Conservation (phyloP, 306 rosid genomes). For the Ammopiptanthus mongolicus region DNA sequence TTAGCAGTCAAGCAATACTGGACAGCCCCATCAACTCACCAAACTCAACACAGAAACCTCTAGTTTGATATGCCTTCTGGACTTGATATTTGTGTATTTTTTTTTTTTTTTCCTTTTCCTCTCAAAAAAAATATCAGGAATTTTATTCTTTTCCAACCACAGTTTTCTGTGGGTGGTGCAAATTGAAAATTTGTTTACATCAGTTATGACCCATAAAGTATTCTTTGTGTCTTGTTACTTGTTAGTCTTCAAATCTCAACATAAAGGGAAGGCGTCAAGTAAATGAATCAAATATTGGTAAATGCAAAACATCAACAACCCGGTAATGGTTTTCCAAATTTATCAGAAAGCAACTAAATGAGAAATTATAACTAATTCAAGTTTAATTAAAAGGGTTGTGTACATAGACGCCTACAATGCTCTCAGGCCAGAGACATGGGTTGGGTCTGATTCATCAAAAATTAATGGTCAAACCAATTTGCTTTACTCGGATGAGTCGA, state of each 20-base stretch:
- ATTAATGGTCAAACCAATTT: too few species aligned
- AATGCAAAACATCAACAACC: neutral
- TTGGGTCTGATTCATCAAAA: too few species aligned
- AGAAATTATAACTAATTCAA: neutral
- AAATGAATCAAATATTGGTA: neutral
- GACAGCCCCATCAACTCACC: conserved; percentile 53
- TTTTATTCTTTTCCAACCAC: conserved; percentile 35
- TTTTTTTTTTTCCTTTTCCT: neutral
- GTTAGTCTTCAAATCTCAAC: neutral
- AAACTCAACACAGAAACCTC: conserved; percentile 18
- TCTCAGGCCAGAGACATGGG: too few species aligned
- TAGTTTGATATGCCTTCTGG: conserved; percentile 19
- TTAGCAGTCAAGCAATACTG: conserved; percentile 73
- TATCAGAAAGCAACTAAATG: neutral
- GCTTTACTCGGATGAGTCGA: too few species aligned
- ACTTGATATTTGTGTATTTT: too few species aligned
- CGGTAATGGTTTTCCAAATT: neutral
- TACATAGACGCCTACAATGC: too few species aligned
- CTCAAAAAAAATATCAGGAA: neutral
- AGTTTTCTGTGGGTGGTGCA: conserved; percentile 24
- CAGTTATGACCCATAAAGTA: neutral
- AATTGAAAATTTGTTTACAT: conserved; percentile 15
- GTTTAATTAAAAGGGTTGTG: too few species aligned
- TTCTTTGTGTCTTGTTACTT: neutral
- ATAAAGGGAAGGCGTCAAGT: neutral